A percentile compares a stretch with the other conserved stretches of the same genome.
Conservation (phyloP, 2,329 filamentous ascomycete genomes). For the Blumeria graminis region DNA sequence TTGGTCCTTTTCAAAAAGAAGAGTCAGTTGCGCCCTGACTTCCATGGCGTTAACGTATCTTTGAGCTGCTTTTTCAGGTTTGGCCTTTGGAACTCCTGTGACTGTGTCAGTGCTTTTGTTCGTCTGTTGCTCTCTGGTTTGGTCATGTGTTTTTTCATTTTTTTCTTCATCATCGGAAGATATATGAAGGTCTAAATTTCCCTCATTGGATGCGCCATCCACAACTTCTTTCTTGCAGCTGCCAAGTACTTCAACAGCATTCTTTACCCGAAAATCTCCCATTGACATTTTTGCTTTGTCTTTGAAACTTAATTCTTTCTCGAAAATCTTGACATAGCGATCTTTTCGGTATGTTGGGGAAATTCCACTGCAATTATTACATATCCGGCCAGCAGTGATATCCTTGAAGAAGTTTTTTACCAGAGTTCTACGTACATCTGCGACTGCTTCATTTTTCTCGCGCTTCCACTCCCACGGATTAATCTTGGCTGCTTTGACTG, state of each 20-base stretch:
- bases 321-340: conserved; percentile 78
- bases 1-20: conserved; percentile 70
- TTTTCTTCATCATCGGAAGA: conserved; percentile 23
- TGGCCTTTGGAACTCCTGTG: conserved; percentile 16
- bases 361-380: conserved; percentile 40
- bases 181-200: conserved; percentile 38
- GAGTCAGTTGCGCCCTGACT: conserved; percentile 50
- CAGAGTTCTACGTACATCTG: conserved; percentile 48
- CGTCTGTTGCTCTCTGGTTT: conserved; percentile 15
- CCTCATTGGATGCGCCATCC: conserved; percentile 29
- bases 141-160: conserved; percentile 14
- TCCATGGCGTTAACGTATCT: conserved; percentile 65
- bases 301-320: conserved; percentile 52
- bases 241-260: conserved; percentile 17
- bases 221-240: conserved; percentile 17
- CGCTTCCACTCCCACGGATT: conserved; percentile 20
- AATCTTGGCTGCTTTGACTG: conserved; percentile 33
- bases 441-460: conserved; percentile 61
- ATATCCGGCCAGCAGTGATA: conserved; percentile 45
- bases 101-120: conserved; percentile 21
- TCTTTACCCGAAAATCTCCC: conserved; percentile 26
- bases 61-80: conserved; percentile 24
- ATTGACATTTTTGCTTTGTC: conserved; percentile 57
- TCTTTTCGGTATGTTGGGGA: conserved; percentile 76
- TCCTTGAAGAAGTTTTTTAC: conserved; percentile 62